Evolutionary conservation across 768 basidiomycete species (phyloP).

Genomic region (Naganishia friedmannii): DNA sequence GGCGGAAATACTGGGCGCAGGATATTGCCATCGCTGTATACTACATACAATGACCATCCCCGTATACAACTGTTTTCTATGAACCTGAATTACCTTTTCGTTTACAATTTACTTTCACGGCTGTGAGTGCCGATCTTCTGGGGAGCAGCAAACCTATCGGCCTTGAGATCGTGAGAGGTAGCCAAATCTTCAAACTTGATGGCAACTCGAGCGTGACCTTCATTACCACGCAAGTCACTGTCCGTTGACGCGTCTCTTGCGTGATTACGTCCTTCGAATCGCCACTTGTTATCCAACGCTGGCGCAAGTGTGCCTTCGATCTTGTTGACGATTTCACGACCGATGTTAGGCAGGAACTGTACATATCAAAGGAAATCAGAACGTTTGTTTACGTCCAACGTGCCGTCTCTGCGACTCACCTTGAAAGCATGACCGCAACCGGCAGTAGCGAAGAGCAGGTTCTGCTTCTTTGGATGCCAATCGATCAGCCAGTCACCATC

Average conservation of each 20-base stretch:
- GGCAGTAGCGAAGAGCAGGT: slow-evolving; percentile 75
- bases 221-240: slow-evolving; percentile 41
- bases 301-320: slow-evolving; percentile 65
- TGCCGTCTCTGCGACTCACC: slow-evolving; percentile 52
- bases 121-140: slow-evolving; percentile 15
- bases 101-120: slow-evolving; percentile 12
- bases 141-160: slow-evolving; percentile 18
- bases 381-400: neutral
- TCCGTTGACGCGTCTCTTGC: slow-evolving; percentile 29
- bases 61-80: slow-evolving; percentile 6
- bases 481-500: slow-evolving; percentile 90
- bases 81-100: neutral
- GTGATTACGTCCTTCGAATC: slow-evolving; percentile 54
- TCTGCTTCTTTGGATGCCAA: slow-evolving; percentile 58
- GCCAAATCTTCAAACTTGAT: slow-evolving; percentile 42
- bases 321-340: slow-evolving; percentile 69
- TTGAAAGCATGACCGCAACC: slow-evolving; percentile 88
- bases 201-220: slow-evolving; percentile 32
- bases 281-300: slow-evolving; percentile 62
- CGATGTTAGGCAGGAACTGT: slow-evolving; percentile 84
- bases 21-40: neutral
- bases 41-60: neutral
- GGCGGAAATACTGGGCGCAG: no score
- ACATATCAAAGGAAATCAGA: slow-evolving; percentile 7
- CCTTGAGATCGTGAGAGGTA: slow-evolving; percentile 38